Conservation (phyloP, 495 filamentous ascomycete genomes). For the Amniculicola lignicola region DNA sequence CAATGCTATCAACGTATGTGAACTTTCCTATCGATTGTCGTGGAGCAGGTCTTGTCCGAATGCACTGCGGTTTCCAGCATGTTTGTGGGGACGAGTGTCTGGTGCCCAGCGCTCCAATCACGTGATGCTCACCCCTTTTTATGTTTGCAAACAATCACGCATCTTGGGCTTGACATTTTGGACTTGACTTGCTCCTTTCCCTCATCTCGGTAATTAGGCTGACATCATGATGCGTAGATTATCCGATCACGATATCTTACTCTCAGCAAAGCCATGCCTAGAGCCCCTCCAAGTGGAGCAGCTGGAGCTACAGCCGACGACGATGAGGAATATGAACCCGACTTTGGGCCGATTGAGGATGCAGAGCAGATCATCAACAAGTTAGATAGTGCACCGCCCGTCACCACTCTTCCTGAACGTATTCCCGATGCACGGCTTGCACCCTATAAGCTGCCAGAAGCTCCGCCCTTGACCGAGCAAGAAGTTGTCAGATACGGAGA, state of each 20-base stretch:
- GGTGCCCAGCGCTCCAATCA: too few species aligned
- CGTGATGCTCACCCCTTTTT: slow-evolving; percentile 4
- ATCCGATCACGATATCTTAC: slow-evolving; percentile 51
- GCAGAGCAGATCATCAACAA: slow-evolving; percentile 70
- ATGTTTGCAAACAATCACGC: too few species aligned
- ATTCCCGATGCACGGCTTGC: slow-evolving; percentile 58
- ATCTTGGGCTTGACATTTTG: too few species aligned
- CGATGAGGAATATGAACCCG: slow-evolving; percentile 85
- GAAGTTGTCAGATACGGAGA: slow-evolving; percentile 66
- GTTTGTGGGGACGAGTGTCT: too few species aligned
- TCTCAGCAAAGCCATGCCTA: slow-evolving; percentile 40
- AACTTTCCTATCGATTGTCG: too few species aligned
- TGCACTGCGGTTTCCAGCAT: too few species aligned
- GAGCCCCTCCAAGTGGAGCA: slow-evolving; percentile 46
- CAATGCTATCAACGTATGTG: slow-evolving; percentile 58
- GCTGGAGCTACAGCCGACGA: slow-evolving; percentile 61
- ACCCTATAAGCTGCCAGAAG: slow-evolving; percentile 74
- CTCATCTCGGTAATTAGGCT: not conserved
- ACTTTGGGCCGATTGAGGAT: slow-evolving; percentile 73
- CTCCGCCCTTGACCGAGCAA: slow-evolving; percentile 65
- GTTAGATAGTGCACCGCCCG: slow-evolving; percentile 61
- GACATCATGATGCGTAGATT: slow-evolving; percentile 22
- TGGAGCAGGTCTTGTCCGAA: too few species aligned
- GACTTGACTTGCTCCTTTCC: not conserved
- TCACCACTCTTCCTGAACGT: slow-evolving; percentile 41